Evolutionary conservation across 2,329 filamentous ascomycete genomes (phyloP).

Genomic region (Phyllosticta citrichinensis): DNA sequence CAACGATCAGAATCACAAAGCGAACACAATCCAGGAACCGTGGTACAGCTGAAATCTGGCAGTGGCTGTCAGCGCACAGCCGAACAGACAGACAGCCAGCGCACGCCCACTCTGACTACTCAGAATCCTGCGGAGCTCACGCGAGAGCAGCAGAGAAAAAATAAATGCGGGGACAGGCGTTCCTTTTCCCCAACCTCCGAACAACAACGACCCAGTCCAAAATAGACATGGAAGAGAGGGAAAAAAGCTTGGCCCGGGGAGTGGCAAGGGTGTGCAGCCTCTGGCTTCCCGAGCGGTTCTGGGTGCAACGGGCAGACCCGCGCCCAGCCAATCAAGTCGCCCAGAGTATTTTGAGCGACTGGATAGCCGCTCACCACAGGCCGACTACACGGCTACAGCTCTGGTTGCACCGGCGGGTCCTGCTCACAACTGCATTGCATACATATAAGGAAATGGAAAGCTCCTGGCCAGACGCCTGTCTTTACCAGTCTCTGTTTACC

Average conservation of each 20-base stretch:
- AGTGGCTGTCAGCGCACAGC: not conserved
- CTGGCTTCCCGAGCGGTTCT: not conserved
- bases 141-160: not conserved
- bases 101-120: not conserved
- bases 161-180: not conserved
- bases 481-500: not conserved
- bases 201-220: not conserved
- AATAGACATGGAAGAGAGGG: not conserved
- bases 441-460: not conserved
- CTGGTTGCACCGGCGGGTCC: not conserved
- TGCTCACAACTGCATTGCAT: not conserved
- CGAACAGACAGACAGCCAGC: not conserved
- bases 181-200: not conserved
- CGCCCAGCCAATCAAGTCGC: not conserved
- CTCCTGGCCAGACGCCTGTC: not conserved
- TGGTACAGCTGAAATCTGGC: not conserved
- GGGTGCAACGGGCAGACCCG: not conserved
- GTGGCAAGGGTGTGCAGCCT: not conserved
- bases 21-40: not conserved
- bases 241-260: not conserved
- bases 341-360: not conserved
- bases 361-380: not conserved
- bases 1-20: not conserved
- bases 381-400: not conserved
- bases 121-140: not conserved